A percentile compares a stretch with the other conserved stretches of the same genome.
Conservation (phyloP, 257 asterid genomes). For the Solanum corneliomulleri region DNA sequence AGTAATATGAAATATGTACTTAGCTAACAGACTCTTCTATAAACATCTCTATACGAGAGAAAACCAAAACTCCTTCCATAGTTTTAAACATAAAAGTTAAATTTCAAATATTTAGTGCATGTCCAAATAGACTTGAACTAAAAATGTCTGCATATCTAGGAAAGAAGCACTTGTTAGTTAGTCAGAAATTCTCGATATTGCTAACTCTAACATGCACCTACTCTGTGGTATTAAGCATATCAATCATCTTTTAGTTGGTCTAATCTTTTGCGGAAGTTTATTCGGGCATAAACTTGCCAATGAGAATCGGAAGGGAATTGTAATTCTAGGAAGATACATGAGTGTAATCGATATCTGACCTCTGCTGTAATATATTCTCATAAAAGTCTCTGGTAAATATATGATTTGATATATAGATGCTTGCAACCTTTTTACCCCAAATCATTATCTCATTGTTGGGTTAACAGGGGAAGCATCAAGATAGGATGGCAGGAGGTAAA, state of each 20-base stretch:
- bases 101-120: not conserved
- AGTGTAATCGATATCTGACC: not conserved
- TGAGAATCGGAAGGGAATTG: not conserved
- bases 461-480: constrained; percentile 80
- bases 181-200: not conserved
- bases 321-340: not conserved
- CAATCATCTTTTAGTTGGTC: not conserved
- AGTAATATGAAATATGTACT: not conserved
- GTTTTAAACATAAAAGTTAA: not conserved
- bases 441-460: not conserved
- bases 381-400: not conserved
- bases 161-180: not conserved
- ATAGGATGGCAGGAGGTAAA: constrained; percentile 92
- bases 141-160: not conserved
- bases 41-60: not conserved
- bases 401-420: not conserved
- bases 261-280: not conserved
- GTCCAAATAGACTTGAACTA: not conserved
- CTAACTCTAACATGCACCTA: not conserved
- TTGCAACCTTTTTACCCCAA: not conserved
- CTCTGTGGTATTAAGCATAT: not conserved
- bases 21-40: not conserved
- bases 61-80: not conserved
- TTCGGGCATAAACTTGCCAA: not conserved
- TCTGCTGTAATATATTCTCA: not conserved